Conservation (phyloP, 2,329 filamentous ascomycete species). For the Aspergillus vadensis region DNA sequence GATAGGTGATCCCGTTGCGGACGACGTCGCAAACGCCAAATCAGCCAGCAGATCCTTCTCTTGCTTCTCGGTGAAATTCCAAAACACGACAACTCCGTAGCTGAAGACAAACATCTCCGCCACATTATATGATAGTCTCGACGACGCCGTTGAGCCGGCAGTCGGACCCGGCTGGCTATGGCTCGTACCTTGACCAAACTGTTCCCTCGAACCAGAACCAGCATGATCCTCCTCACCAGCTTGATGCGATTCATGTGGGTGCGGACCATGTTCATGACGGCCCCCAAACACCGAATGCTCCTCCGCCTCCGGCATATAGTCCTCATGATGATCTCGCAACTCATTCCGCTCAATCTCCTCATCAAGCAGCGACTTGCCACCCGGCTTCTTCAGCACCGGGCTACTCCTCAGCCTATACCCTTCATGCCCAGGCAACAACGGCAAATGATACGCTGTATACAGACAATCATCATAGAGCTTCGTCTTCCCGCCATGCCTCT, state of each 20-base stretch:
- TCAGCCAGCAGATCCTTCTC: conserved; percentile 97
- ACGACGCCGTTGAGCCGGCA: conserved; percentile 57
- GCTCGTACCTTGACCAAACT: background rate
- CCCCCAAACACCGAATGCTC: conserved; percentile 48
- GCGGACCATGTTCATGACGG: conserved; percentile 25
- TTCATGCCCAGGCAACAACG: conserved; percentile 79
- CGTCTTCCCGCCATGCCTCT: conserved; percentile 84
- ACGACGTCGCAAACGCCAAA: conserved; percentile 73
- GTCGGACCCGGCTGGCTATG: conserved; percentile 26
- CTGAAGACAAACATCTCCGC: conserved; percentile 97
- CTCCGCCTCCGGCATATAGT: conserved; percentile 73
- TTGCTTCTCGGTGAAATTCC: conserved; percentile 96
- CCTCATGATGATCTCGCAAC: conserved; percentile 82
- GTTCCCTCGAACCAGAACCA: conserved; percentile 14
- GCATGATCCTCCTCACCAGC: conserved; percentile 30
- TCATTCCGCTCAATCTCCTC: conserved; percentile 96
- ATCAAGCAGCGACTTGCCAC: conserved; percentile 88
- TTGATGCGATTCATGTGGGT: conserved; percentile 14
- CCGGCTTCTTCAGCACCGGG: conserved; percentile 87
- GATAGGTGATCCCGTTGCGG: conserved; percentile 43
- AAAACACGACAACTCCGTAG: conserved; percentile 96
- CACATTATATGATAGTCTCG: conserved; percentile 66
- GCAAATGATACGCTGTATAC: conserved; percentile 92
- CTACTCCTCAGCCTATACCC: conserved; percentile 88
- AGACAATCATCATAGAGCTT: conserved; percentile 98